These are phyloP conservation scores for Dictyostelium firmibasis DNA, from an alignment of 78 protist genomes.

Conservation along the genomic window DNA sequence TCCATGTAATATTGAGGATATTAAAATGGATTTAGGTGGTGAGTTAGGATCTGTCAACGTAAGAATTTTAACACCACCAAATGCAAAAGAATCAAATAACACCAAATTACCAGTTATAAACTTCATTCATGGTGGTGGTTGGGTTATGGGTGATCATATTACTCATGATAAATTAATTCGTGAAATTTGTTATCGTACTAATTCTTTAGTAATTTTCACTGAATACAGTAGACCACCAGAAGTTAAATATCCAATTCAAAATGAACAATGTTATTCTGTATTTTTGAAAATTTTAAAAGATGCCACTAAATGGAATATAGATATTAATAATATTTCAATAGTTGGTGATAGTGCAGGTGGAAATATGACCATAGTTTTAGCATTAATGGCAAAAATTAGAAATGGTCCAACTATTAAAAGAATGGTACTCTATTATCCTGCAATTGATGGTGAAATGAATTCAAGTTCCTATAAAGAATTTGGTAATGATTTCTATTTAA, in stretches of 20 bases:
- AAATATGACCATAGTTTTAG: neutral
- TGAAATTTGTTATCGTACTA: constrained; percentile 6
- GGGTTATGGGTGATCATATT: neutral
- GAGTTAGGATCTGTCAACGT: neutral
- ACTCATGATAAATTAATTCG: constrained; percentile 11
- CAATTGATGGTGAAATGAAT: neutral
- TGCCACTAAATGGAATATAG: neutral
- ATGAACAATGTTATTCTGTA: neutral
- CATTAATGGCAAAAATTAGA: neutral
- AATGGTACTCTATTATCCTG: constrained; percentile 13
- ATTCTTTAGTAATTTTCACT: neutral
- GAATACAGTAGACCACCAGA: constrained; percentile 1
- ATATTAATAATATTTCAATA: neutral
- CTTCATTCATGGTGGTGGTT: constrained; percentile 15
- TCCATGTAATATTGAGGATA: neutral
- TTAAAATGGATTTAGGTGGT: neutral
- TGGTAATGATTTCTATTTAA: neutral
- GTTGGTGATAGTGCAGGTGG: constrained; percentile 45
- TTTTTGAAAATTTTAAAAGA: neutral
- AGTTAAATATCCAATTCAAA: neutral
- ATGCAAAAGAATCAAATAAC: neutral
- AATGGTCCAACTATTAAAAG: neutral
- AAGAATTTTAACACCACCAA: neutral
- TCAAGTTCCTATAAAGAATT: neutral
- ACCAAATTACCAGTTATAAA: neutral